phyloP scores from a whole-genome alignment of 768 basidiomycete species.

The Xerocomus potaroensis region DNA sequence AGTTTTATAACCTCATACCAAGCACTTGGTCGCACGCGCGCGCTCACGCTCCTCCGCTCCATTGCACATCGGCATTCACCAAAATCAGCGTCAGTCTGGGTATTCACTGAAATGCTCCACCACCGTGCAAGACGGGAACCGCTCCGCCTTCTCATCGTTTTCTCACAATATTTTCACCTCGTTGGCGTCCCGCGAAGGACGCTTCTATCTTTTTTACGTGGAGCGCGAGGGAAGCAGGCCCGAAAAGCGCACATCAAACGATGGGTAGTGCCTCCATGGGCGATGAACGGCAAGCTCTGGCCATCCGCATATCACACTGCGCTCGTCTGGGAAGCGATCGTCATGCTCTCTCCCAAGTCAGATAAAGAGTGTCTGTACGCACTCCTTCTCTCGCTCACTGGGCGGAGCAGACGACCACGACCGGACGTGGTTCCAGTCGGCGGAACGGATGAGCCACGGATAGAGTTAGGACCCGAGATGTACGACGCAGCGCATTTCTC shows the following conservation, averaged over 20 bases:
- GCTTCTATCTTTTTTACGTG: slow-evolving; percentile 11
- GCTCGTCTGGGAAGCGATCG: slow-evolving; percentile 33
- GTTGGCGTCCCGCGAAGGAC: slow-evolving; percentile 47
- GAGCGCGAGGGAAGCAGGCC: slow-evolving; percentile 6
- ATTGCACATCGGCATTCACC: slow-evolving; percentile 22
- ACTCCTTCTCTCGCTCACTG: slow-evolving; percentile 33
- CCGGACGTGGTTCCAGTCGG: neutral
- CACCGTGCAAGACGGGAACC: slow-evolving; percentile 18
- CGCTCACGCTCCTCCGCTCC: slow-evolving; percentile 14
- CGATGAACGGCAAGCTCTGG: slow-evolving; percentile 26
- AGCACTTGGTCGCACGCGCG: slow-evolving; percentile 18
- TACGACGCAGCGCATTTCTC: slow-evolving; percentile 44
- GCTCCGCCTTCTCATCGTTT: slow-evolving; percentile 36
- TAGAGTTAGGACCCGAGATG: slow-evolving; percentile 25
- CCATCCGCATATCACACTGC: slow-evolving; percentile 32
- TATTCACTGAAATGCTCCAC: slow-evolving; percentile 28
- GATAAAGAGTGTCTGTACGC: slow-evolving; percentile 40
- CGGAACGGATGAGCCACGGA: neutral
- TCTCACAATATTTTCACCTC: slow-evolving; percentile 46
- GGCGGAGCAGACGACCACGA: slow-evolving; percentile 1
- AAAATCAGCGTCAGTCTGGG: slow-evolving; percentile 25
- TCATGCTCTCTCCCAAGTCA: slow-evolving; percentile 14
- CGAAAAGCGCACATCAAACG: neutral
- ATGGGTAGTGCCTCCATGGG: neutral
- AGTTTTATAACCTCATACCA: slow-evolving; percentile 22